These are phyloP conservation scores for Glycine tomentella DNA, from an alignment of 306 rosid genomes.

Conservation along the genomic window DNA sequence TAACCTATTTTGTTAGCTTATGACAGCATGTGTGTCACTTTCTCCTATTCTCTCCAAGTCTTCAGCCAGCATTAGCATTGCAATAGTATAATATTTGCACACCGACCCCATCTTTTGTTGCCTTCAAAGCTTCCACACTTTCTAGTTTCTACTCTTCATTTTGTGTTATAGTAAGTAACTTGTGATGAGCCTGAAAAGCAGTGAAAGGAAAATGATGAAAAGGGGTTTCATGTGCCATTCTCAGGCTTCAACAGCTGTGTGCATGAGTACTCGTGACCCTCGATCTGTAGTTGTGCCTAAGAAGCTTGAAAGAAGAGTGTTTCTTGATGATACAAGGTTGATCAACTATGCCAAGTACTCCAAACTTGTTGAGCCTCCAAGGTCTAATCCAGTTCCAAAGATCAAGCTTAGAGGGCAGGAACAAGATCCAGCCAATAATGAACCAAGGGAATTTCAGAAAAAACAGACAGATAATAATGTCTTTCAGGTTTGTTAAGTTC, in stretches of 20 bases:
- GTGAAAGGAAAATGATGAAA: conserved; percentile 53
- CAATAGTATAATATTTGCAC: conserved; percentile 30
- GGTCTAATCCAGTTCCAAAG: conserved; percentile 41
- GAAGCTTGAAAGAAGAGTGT: conserved; percentile 45
- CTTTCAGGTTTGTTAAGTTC: conserved; percentile 67
- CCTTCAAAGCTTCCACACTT: not conserved
- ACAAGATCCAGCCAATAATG: conserved; percentile 41
- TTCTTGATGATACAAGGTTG: conserved; percentile 49
- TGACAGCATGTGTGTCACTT: conserved; percentile 51
- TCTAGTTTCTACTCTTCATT: conserved; percentile 5
- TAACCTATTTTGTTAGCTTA: conserved; percentile 53
- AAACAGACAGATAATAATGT: conserved; percentile 48
- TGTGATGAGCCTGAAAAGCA: conserved; percentile 54
- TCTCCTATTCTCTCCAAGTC: conserved; percentile 38
- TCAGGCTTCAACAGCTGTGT: conserved; percentile 77
- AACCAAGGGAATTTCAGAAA: conserved; percentile 55
- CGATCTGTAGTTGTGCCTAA: conserved; percentile 63
- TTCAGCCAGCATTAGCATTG: conserved; percentile 36
- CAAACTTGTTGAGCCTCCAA: conserved; percentile 63
- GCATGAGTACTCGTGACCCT: conserved; percentile 63
- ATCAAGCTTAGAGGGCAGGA: conserved; percentile 34
- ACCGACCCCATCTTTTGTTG: not conserved
- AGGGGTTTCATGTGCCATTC: conserved; percentile 86
- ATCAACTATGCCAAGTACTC: conserved; percentile 64
- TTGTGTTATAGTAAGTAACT: not conserved